Conservation (phyloP, 1,139 yeast species). For the Candida sp. region DNA sequence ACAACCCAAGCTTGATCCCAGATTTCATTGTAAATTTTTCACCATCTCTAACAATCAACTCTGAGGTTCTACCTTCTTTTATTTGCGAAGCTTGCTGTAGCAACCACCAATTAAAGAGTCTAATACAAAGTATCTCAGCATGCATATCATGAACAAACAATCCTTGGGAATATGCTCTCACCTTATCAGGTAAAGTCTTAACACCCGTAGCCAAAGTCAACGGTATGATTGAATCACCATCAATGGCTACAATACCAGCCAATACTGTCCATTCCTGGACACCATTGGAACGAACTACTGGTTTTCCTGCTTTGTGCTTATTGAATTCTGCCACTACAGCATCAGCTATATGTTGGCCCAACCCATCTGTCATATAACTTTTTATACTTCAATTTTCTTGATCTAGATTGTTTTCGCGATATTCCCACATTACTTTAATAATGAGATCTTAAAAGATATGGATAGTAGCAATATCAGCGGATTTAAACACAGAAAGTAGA, state of each 20-base stretch:
- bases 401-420: too few species aligned
- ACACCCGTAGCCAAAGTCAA: conserved; percentile 77
- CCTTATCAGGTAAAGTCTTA: conserved; percentile 63
- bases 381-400: too few species aligned
- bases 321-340: conserved; percentile 17
- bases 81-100: conserved; percentile 21
- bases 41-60: conserved; percentile 7
- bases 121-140: conserved; percentile 74
- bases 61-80: conserved; percentile 3
- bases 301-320: conserved; percentile 46
- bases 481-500: too few species aligned
- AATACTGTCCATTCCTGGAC: conserved; percentile 79
- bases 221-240: conserved; percentile 22
- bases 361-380: conserved; percentile 3
- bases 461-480: too few species aligned
- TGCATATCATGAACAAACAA: conserved; percentile 78
- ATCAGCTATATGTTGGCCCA: conserved; percentile 13
- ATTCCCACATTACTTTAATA: too few species aligned
- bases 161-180: conserved; percentile 47
- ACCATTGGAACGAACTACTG: conserved; percentile 58
- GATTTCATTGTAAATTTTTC: conserved; percentile 23
- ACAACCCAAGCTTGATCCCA: conserved; percentile 49
- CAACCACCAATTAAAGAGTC: conserved; percentile 59
- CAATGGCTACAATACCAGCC: conserved; percentile 64
- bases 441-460: too few species aligned